These are phyloP conservation scores for Lachancea waltii DNA, from an alignment of 805 yeast species.

Conservation along the genomic window DNA sequence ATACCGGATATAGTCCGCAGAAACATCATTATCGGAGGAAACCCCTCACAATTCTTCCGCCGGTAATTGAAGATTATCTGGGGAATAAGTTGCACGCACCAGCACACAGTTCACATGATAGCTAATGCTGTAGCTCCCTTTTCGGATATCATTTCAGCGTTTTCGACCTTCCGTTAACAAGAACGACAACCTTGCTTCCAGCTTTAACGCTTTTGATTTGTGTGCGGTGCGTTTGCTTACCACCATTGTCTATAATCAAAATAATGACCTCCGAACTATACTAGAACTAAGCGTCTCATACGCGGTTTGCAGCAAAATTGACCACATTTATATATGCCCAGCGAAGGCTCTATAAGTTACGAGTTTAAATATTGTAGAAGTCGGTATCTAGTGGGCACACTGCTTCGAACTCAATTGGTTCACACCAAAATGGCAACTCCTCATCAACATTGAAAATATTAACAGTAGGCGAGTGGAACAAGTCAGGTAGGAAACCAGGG, in stretches of 20 bases:
- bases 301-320: no score
- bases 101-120: conserved; percentile 81
- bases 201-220: no score
- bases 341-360: no score
- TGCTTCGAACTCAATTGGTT: conserved; percentile 12
- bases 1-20: conserved; percentile 75
- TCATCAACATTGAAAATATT: conserved; percentile 13
- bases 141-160: conserved; percentile 23
- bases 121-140: conserved; percentile 70
- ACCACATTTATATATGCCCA: no score
- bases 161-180: no score
- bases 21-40: conserved; percentile 84
- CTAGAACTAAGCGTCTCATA: no score
- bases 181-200: no score
- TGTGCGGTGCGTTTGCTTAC: no score
- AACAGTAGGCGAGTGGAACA: conserved; percentile 14
- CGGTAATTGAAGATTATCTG: conserved; percentile 71
- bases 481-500: conserved; percentile 11
- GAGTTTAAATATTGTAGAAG: no score
- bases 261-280: no score
- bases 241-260: no score
- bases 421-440: conserved; percentile 12
- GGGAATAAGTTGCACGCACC: conserved; percentile 90
- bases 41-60: conserved; percentile 74
- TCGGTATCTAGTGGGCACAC: conserved; percentile 7